Evolutionary conservation across 768 basidiomycete species (phyloP).

Genomic region (Fomitopsis pulvina): DNA sequence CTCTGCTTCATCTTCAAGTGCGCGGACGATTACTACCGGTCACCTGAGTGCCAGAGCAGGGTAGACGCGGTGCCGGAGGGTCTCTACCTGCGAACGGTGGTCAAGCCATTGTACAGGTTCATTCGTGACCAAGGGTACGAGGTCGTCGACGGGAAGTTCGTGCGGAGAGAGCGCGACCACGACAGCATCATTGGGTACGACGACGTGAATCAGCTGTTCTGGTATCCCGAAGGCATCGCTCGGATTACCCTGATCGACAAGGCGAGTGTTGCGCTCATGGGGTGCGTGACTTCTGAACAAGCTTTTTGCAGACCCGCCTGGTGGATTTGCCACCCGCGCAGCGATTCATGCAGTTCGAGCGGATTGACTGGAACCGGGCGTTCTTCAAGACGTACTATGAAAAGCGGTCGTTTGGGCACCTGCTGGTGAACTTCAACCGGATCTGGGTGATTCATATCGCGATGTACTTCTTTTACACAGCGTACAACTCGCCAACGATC

Average conservation of each 20-base stretch:
- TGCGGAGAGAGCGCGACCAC: slow-evolving; percentile 89
- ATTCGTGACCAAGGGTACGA: slow-evolving; percentile 98
- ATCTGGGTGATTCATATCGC: slow-evolving; percentile 98
- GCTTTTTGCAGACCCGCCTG: slow-evolving; percentile 59
- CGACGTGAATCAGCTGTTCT: slow-evolving; percentile 98
- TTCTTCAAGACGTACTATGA: slow-evolving; percentile 99
- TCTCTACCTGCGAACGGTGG: slow-evolving; percentile 83
- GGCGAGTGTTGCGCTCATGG: slow-evolving; percentile 36
- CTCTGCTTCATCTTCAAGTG: slow-evolving; percentile 99
- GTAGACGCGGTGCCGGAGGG: slow-evolving; percentile 92
- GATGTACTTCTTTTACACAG: slow-evolving; percentile 93
- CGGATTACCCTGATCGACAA: slow-evolving; percentile 85
- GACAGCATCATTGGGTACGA: slow-evolving; percentile 96
- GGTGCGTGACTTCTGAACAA: not conserved
- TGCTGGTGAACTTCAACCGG: slow-evolving; percentile 99
- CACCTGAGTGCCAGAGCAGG: slow-evolving; percentile 93
- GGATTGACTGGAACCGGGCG: slow-evolving; percentile 91
- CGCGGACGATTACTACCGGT: slow-evolving; percentile 98
- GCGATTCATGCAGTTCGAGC: slow-evolving; percentile 95
- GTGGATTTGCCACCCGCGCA: slow-evolving; percentile 88
- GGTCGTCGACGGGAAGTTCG: slow-evolving; percentile 90
- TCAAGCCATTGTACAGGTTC: slow-evolving; percentile 93
- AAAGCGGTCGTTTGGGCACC: slow-evolving; percentile 92
- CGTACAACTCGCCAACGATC: slow-evolving; percentile 86
- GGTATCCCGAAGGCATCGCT: slow-evolving; percentile 98